Base-by-base conservation (phyloP, 192 early-diverging fungal species). In the Polychytrium aggregatum region DNA sequence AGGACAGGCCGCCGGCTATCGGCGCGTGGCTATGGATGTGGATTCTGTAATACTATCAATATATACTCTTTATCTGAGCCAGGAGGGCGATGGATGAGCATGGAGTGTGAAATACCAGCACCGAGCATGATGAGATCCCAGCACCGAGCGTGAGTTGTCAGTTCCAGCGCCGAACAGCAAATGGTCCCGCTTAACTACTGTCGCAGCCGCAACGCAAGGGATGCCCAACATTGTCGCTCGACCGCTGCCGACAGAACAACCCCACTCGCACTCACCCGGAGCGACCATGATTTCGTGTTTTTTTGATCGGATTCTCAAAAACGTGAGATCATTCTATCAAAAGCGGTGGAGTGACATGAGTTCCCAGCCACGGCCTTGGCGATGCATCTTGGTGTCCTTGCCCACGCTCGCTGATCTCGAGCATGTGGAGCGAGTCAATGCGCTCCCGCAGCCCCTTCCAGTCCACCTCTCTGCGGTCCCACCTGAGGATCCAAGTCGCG, bases 281-380 rank as follows among this genome's bases (percentile, higher is more conserved):
- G 87, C 86, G 14, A 97, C 78, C 88, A 97, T 93, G 40, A 97
- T 86, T 59, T 97, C 93, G 62, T 95, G 87, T 54, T 90, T 89
- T 66, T 87, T 93, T 21, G 88, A 88, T 28, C 93, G 71, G 41
- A 97, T 83, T 46, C 94, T 76, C 47, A 97, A 51, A 56, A 97
- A 97, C 5, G 87, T 91, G 46, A 97, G 62, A 38, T 95, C 94
- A 56, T 97, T 92, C 82, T n/a, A n/a, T n/a, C n/a, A n/a, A n/a
- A n/a, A n/a, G n/a, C n/a, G n/a, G n/a, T 90, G 53, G 26, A 18
- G 16, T 26, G 37, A 37, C 27, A 16, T 14, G 20, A 46, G 21
- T 4, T 11, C 31, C 4, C 31, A 33, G 6, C 6, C 31, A 4
- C 6, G 31, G 4, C 31, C 4, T 4, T 33, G 6, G 11, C 31